Evolutionary conservation across 2,329 filamentous ascomycete genomes (phyloP).

Genomic region (Cladorrhinum sp.): DNA sequence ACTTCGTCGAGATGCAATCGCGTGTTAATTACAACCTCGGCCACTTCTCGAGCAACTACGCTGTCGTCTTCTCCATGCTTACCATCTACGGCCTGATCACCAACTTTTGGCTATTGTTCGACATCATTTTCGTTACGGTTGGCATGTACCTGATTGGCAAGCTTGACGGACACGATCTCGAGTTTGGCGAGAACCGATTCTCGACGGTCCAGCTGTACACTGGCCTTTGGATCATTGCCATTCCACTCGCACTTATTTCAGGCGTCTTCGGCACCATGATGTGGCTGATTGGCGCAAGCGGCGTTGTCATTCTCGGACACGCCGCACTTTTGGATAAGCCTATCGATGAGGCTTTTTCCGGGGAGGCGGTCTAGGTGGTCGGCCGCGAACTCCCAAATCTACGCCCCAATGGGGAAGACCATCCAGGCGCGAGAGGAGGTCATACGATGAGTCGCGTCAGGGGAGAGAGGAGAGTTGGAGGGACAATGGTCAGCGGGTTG

Average conservation of each 20-base stretch:
- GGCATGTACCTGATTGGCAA: conserved; percentile 92
- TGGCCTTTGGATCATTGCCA: conserved; percentile 73
- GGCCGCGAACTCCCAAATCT: conserved; percentile 96
- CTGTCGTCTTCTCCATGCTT: conserved; percentile 88
- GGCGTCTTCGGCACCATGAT: conserved; percentile 82
- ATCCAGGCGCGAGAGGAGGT: conserved; percentile 80
- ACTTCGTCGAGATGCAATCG: conserved; percentile 61
- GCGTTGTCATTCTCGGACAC: conserved; percentile 91
- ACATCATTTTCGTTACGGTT: conserved; percentile 80
- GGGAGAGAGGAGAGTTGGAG: conserved; percentile 42
- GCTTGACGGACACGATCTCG: conserved; percentile 82
- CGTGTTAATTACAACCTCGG: conserved; percentile 71
- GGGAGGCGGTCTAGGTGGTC: conserved; percentile 99
- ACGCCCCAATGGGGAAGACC: conserved; percentile 99
- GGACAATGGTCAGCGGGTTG: conserved; percentile 45
- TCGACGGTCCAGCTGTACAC: conserved; percentile 95
- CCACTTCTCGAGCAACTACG: conserved; percentile 99
- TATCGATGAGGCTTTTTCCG: conserved; percentile 99
- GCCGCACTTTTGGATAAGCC: conserved; percentile 96
- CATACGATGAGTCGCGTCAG: conserved; percentile 46
- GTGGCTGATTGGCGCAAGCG: conserved; percentile 94
- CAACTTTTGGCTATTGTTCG: conserved; percentile 82
- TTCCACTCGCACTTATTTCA: conserved; percentile 81
- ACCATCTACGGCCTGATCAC: conserved; percentile 92
- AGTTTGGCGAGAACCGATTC: conserved; percentile 77